Conservation (phyloP, 768 basidiomycete species). For the Suillus tomentosus region DNA sequence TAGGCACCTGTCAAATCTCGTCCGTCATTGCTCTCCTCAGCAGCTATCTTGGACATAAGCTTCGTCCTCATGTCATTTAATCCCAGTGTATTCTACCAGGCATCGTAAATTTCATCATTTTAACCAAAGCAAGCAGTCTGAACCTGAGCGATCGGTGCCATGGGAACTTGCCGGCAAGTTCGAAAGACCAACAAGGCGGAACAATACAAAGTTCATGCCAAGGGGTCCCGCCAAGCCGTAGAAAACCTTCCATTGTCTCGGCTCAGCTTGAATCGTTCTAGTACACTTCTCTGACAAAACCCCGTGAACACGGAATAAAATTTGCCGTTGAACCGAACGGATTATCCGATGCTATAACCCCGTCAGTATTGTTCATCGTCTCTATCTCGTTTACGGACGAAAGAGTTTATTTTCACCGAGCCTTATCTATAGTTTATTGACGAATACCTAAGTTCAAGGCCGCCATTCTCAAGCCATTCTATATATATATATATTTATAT, state of each 20-base stretch:
- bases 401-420: neutral
- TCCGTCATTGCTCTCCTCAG: neutral
- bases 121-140: neutral
- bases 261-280: neutral
- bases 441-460: neutral
- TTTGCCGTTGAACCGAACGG: slow-evolving; percentile 3
- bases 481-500: neutral
- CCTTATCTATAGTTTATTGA: neutral
- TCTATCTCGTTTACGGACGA: neutral
- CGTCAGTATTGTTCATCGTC: neutral
- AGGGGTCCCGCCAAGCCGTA: neutral
- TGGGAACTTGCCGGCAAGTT: neutral
- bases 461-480: slow-evolving; percentile 1
- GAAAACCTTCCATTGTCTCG: neutral
- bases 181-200: neutral
- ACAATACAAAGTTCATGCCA: neutral
- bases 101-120: slow-evolving; percentile 1
- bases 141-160: neutral
- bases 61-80: slow-evolving; percentile 1
- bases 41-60: slow-evolving; percentile 3
- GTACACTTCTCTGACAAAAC: neutral
- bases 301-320: slow-evolving; percentile 1
- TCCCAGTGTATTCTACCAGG: slow-evolving; percentile 23
- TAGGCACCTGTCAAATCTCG: neutral
- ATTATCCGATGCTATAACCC: neutral